Evolutionary conservation across 352 stramenopile species (phyloP), one percentile per base, ranked within the genome.

Genomic region (Pythium phragmiticola): DNA sequence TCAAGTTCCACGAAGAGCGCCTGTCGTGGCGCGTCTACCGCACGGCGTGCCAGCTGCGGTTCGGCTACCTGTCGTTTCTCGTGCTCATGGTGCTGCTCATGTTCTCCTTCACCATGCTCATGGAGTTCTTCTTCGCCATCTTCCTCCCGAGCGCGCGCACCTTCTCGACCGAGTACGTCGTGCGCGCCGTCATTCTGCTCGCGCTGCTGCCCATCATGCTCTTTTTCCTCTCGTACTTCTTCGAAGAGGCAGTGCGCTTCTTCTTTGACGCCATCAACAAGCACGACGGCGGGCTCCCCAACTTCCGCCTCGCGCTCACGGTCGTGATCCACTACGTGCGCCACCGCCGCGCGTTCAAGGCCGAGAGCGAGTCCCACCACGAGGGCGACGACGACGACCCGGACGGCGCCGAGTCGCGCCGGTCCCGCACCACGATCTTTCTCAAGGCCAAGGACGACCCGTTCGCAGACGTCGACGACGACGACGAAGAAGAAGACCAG

Each of bases 91-190:
- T 88, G 64, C 91, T 95, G 66, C 75, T 95, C 74, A 94, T 94
- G 77, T 95, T 95, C 68, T 92, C 83, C 42, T 90, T 95, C 70
- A 89, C 83, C 64, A 80, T 93, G 61, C 70, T 95, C 50, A 95
- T 95, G 87, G 85, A 94, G 68, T 91, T 94, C 46, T 94, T 95
- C 80, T 95, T 95, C 68, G 79, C 87, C n/a, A 92, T 94, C 60
- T 95, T 94, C 67, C 58, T 95, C 43, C 87, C 85, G 21, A 92
- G 80, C 48, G 85, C 87, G 33, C 82, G 81, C 7, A 74, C 82
- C 33, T 70, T 90, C 55, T 95, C 89, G 52, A 88, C 77, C 28
- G 81, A 94, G 56, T 92, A 90, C 66, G 23, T 91, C 34, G 47
- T 91, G 26, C 87, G 87, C 33, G 70, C 84, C 3, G 76, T 93